Conservation (phyloP, 1,284 basidiomycete genomes). For the Sporisorium scitamineum region DNA sequence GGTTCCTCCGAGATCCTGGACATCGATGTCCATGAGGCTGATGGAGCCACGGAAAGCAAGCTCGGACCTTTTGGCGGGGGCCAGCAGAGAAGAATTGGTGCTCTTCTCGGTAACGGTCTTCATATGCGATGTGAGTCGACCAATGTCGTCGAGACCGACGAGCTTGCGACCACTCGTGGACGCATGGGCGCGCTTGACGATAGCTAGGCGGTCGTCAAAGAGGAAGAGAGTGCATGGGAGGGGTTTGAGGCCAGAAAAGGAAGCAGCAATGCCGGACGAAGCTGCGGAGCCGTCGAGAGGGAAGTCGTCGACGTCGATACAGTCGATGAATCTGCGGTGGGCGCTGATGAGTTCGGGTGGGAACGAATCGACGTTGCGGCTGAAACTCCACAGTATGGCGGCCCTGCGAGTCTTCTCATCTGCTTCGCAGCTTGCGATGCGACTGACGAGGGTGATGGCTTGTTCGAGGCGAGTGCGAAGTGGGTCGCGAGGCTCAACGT, state of each 20-base stretch:
- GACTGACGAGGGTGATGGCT: constrained; percentile 86
- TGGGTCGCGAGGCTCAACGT: constrained; percentile 56
- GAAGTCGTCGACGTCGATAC: constrained; percentile 89
- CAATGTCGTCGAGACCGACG: constrained; percentile 86
- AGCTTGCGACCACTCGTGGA: constrained; percentile 79
- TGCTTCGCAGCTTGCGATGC: constrained; percentile 90
- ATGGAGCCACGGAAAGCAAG: constrained; percentile 88
- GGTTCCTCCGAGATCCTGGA: constrained; percentile 70
- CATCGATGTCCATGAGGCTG: constrained; percentile 84
- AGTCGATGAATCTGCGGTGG: constrained; percentile 88
- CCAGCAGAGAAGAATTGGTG: constrained; percentile 62
- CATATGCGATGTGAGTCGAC: constrained; percentile 74
- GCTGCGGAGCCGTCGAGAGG: constrained; percentile 35
- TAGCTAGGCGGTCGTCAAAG: constrained; percentile 92
- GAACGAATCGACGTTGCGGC: constrained; percentile 87
- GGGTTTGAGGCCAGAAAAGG: constrained; percentile 35
- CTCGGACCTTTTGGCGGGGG: constrained; percentile 77
- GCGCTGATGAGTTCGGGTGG: constrained; percentile 75
- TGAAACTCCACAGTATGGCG: constrained; percentile 87
- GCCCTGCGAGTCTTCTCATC: constrained; percentile 91
- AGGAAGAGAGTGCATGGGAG: constrained; percentile 91
- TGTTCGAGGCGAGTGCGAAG: constrained; percentile 78
- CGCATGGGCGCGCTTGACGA: constrained; percentile 85
- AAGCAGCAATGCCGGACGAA: constrained; percentile 23
- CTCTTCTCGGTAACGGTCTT: constrained; percentile 66